Base-by-base conservation (phyloP, 179 eudicot genomes). In the Kewa caespitosa region DNA sequence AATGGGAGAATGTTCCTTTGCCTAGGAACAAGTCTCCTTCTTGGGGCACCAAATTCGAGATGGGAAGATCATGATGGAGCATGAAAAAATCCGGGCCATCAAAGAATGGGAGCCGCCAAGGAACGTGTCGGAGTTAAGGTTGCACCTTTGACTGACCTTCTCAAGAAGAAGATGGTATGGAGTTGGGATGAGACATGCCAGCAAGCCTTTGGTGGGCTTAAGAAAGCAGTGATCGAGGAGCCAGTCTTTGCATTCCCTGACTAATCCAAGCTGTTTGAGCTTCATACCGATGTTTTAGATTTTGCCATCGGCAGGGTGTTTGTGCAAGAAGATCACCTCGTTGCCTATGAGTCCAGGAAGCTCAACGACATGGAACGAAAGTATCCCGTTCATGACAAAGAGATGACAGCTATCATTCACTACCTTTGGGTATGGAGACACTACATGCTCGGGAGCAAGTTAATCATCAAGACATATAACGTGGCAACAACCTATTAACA, bases 91-190 rank as follows among this genome's bases (percentile, higher is more conserved):
- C 20, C 30, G 33, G 4, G 69, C 69, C 0, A 61, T 59, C 67
- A 11, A 23, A 4, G 67, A 38, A n/a, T 72, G 52, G 75, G 67
- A 52, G 8, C 37, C 64, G 0, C 73, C 67, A 0, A 67, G 2
- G 10, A 37, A n/a, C 11, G 57, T 67, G 0, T 17, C 55, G 1
- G 36, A 52, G 28, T 6, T 66, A 1, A 33, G 38, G 1, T 67
- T 50, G 82, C 88, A 81, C 82, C 84, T 27, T 34, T 59, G 6
- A 27, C 64, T 6, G 34, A 59, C 33, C 31, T 59, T 8, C 14
- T 59, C 9, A 59, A 59, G 33, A 59, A 59, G 64, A 34, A 18
- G 12, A 27, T 14, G 31, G 34, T 32, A 30, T 27, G 64, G 23
- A 6, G 30, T 55, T 55, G 31, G 61, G 13, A 23, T 10, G 12